phyloP scores from a whole-genome alignment of 148 eudicot genomes.

The Selenicereus undatus region DNA sequence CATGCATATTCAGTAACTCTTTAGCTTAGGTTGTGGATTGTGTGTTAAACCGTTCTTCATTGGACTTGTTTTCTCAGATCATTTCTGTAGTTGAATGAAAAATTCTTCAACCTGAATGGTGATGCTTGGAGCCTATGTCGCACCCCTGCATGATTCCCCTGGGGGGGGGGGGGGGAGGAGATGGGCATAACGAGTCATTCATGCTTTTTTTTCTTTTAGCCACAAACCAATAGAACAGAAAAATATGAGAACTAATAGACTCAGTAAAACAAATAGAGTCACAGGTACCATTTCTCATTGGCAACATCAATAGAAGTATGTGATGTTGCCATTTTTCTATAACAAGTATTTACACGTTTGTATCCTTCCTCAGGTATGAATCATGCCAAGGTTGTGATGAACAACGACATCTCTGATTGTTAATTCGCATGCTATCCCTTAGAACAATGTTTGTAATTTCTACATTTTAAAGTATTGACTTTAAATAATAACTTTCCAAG shows the following conservation, averaged over 20 bases:
- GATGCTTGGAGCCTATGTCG: neutral
- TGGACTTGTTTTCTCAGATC: neutral
- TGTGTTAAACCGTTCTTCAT: neutral
- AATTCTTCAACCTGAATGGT: neutral
- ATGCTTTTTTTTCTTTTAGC: neutral
- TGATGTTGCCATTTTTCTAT: neutral
- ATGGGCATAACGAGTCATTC: neutral
- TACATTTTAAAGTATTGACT: neutral
- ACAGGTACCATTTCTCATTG: neutral
- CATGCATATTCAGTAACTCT: conserved; percentile 21
- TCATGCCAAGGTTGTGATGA: neutral
- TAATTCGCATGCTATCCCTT: neutral
- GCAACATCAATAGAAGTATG: neutral
- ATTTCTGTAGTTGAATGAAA: neutral
- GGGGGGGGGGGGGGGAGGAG: too few relatives aligned
- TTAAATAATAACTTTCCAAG: neutral
- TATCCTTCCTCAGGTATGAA: neutral
- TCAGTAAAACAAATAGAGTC: neutral
- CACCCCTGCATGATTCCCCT: neutral
- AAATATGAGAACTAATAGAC: neutral
- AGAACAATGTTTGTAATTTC: neutral
- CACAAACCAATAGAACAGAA: neutral
- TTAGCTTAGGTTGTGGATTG: conserved; percentile 7
- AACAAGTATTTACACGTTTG: neutral
- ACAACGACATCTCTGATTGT: neutral